Evolutionary conservation across 805 yeast genomes (phyloP).

Genomic region (Metschnikowia colocasiae): DNA sequence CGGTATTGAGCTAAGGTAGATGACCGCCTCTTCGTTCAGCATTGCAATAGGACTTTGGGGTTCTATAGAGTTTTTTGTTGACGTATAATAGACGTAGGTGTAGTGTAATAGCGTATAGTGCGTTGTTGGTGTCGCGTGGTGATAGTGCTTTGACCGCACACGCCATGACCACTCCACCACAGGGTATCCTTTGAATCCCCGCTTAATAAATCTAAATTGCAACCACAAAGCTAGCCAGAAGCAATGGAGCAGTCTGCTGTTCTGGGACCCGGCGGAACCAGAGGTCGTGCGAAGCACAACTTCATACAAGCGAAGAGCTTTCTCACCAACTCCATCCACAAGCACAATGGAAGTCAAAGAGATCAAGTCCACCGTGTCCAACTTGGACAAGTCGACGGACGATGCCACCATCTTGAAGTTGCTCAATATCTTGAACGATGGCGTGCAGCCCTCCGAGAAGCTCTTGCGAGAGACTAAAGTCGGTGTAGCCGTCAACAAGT

Average conservation of each 20-base stretch:
- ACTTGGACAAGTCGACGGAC: slow-evolving; percentile 70
- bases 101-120: too few species aligned
- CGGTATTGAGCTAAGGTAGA: slow-evolving; percentile 85
- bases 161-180: too few species aligned
- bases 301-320: not conserved
- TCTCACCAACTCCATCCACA: not conserved
- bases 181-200: too few species aligned
- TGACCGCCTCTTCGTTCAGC: slow-evolving; percentile 23
- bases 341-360: slow-evolving; percentile 63
- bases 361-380: slow-evolving; percentile 62
- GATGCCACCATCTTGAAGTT: slow-evolving; percentile 62
- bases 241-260: too few species aligned
- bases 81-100: too few species aligned
- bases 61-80: not conserved
- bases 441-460: slow-evolving; percentile 80
- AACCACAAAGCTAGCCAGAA: too few species aligned
- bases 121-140: too few species aligned
- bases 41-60: not conserved
- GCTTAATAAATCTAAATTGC: too few species aligned
- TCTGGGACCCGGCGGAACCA: too few species aligned
- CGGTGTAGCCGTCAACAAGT: slow-evolving; percentile 94
- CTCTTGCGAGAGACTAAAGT: slow-evolving; percentile 88
- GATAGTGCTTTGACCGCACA: too few species aligned
- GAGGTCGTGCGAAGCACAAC: not conserved
- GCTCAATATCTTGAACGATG: slow-evolving; percentile 59